These are phyloP conservation scores for Trichoderma reesei DNA, from an alignment of 495 filamentous ascomycete species.

Conservation along the genomic window DNA sequence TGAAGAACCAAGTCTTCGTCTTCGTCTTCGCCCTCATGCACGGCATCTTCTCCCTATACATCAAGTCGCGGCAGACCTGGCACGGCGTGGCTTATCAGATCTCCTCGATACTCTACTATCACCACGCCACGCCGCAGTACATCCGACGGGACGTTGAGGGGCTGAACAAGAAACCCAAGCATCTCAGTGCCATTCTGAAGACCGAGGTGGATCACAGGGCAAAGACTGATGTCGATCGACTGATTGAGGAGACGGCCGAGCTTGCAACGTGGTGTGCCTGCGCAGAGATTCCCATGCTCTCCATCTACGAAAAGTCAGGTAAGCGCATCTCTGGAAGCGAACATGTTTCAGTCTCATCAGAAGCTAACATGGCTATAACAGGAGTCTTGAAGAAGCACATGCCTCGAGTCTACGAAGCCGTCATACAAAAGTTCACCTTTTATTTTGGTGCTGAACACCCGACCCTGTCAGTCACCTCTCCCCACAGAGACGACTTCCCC, in stretches of 20 bases:
- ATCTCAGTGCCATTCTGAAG: constrained; percentile 79
- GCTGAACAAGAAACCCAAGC: constrained; percentile 62
- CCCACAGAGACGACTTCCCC: constrained; percentile 42
- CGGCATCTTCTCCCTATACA: constrained; percentile 73
- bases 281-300: constrained; percentile 73
- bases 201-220: constrained; percentile 57
- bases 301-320: constrained; percentile 89
- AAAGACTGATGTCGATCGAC: constrained; percentile 58
- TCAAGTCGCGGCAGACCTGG: constrained; percentile 69
- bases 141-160: constrained; percentile 79
- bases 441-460: constrained; percentile 72
- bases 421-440: constrained; percentile 61
- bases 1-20: constrained; percentile 55
- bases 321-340: constrained; percentile 16
- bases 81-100: constrained; percentile 65
- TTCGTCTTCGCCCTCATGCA: constrained; percentile 67
- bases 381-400: constrained; percentile 82
- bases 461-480: constrained; percentile 61
- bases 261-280: constrained; percentile 85
- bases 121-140: constrained; percentile 85
- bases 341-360: not conserved
- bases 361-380: constrained; percentile 24
- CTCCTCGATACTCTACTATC: constrained; percentile 75
- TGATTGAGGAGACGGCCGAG: constrained; percentile 85
- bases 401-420: constrained; percentile 59